These are phyloP conservation scores for Talaromyces borbonicus DNA, from an alignment of 495 filamentous ascomycete genomes.

Conservation along the genomic window DNA sequence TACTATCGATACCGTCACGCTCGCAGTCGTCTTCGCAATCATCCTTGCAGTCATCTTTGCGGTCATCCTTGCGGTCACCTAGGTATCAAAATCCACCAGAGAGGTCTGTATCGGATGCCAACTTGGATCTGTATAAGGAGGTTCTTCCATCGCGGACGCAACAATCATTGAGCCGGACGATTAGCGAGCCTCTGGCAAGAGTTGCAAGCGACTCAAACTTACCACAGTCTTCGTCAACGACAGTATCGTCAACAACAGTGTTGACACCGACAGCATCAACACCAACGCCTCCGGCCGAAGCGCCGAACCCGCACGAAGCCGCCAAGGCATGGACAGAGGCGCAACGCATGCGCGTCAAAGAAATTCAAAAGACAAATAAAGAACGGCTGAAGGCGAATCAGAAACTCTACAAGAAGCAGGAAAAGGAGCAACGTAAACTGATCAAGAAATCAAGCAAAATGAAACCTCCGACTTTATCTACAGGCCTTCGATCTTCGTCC, in stretches of 20 bases:
- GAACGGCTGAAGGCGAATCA: slow-evolving; percentile 12
- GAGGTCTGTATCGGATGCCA: neutral
- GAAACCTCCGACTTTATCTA: neutral
- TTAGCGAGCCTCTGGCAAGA: neutral
- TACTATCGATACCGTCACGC: too few species aligned
- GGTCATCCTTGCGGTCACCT: too few species aligned
- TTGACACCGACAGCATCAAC: neutral
- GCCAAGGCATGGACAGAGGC: slow-evolving; percentile 7
- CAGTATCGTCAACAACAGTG: neutral
- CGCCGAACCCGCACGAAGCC: slow-evolving; percentile 4
- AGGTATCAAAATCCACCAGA: too few species aligned
- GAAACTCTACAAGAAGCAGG: slow-evolving; percentile 16
- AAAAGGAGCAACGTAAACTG: slow-evolving; percentile 15
- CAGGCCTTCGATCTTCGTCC: neutral
- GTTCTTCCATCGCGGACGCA: neutral
- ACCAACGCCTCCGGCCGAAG: neutral
- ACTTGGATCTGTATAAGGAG: neutral
- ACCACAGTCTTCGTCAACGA: neutral
- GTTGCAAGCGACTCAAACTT: neutral
- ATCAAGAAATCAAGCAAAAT: neutral
- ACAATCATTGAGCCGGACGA: neutral
- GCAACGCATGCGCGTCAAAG: slow-evolving; percentile 2
- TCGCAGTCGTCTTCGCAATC: neutral
- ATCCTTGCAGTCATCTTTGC: too few species aligned
- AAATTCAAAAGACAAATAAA: slow-evolving; percentile 9